Evolutionary conservation across 257 asterid genomes (phyloP), one percentile per base, ranked within the genome.

Genomic region (Solanum medicagineum): DNA sequence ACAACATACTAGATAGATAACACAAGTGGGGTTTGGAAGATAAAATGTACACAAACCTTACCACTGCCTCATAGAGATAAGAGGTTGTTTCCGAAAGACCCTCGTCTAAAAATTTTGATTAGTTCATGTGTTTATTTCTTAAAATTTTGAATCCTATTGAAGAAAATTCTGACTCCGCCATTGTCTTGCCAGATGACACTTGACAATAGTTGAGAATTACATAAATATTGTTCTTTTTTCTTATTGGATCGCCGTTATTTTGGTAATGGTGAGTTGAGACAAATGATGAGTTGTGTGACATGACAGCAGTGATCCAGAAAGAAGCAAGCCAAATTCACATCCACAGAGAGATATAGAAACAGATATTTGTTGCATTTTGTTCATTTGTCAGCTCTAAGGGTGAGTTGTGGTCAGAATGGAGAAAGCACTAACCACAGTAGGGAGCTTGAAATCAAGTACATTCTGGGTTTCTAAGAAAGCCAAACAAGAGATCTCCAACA

Each of bases 401-500:
- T 62, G 79, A 2, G 17, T 20, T 13, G 32, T 3, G 80, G 63
- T 19, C 45, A 24, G 19, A 83, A 90, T 96, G 99, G 99, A 96
- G 94, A 96, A 93, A 90, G 97, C 98, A 49, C 83, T 96, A 90
- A 89, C 91, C 7, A 96, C 90, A 92, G 97, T 93, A 29, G 98
- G 93, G 60, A 96, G 98, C 93, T 74, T 96, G 11, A 96, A 96
- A 89, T 92, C 97, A 32, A 87, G 95, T 57, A 91, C 98, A 86
- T 94, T 94, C 75, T 94, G 98, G 98, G 96, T 96, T 81, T 96
- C 98, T 71, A 92, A 93, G 92, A 96, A 93, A 90, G 98, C 98
- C 84, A 96, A 94, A 89, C 92, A 94, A 91, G 99, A 96, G 93
- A 92, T 96, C 93, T 89, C 95, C 89, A 93, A 91, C 91, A 94